Conservation (phyloP, 2,329 filamentous ascomycete genomes). For the Microcera coccophila region DNA sequence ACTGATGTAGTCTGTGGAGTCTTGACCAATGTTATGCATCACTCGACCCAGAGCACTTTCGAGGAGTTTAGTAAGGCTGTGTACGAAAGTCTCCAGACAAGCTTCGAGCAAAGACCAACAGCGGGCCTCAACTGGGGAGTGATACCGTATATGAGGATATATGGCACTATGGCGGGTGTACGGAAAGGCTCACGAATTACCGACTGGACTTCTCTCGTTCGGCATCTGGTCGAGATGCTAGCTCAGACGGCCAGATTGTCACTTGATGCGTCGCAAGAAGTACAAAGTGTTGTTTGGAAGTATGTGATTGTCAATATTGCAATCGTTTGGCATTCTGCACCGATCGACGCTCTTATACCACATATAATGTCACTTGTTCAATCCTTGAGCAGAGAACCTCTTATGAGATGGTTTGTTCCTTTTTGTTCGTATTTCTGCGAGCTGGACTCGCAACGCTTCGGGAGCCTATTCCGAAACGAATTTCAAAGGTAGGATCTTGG, state of each 20-base stretch:
- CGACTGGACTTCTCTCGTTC: constrained; percentile 66
- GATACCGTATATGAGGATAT: constrained; percentile 51
- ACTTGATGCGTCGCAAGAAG: constrained; percentile 32
- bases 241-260: constrained; percentile 41
- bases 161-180: constrained; percentile 72
- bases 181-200: constrained; percentile 71
- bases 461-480: constrained; percentile 70
- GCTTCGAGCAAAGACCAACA: constrained; percentile 31
- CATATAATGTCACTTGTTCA: constrained; percentile 63
- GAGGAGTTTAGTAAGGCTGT: constrained; percentile 62
- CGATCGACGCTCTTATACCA: constrained; percentile 74
- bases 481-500: constrained; percentile 67
- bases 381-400: constrained; percentile 58
- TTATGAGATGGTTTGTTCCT: constrained; percentile 71
- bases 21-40: constrained; percentile 77
- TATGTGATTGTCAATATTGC: constrained; percentile 55
- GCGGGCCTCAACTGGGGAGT: constrained; percentile 33
- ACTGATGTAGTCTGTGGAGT: constrained; percentile 69
- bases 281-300: constrained; percentile 51
- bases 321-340: constrained; percentile 69
- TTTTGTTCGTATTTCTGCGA: constrained; percentile 82
- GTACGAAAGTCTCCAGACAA: constrained; percentile 43
- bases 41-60: constrained; percentile 72
- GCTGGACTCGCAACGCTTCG: constrained; percentile 69
- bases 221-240: constrained; percentile 52